These are phyloP conservation scores for Lichtheimia ramosa DNA, from an alignment of 371 early-diverging fungal species.

Conservation along the genomic window DNA sequence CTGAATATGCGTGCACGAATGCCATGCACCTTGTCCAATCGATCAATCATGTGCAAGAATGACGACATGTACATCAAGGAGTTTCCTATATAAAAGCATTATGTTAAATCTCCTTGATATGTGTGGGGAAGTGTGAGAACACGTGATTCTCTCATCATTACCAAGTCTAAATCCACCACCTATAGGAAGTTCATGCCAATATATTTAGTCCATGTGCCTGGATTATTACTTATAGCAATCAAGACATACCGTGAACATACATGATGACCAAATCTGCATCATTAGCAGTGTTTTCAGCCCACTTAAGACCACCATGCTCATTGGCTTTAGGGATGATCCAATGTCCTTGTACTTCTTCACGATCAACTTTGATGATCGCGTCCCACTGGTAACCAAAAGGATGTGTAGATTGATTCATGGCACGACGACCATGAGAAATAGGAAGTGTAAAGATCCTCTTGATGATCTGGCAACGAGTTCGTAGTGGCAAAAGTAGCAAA, in stretches of 20 bases:
- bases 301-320: conserved; percentile 5
- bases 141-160: conserved; percentile 3
- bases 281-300: conserved; percentile 14
- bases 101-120: too few relatives aligned
- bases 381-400: conserved; percentile 19
- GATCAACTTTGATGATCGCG: conserved; percentile 7
- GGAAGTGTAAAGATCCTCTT: neutral
- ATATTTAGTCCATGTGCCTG: too few relatives aligned
- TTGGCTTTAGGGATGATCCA: conserved; percentile 19
- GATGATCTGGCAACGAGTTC: conserved; percentile 5
- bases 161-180: conserved; percentile 36
- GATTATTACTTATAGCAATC: neutral
- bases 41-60: conserved; percentile 24
- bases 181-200: conserved; percentile 1
- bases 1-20: conserved; percentile 29
- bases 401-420: conserved; percentile 1
- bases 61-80: conserved; percentile 32
- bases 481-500: conserved; percentile 8
- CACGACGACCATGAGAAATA: neutral
- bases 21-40: conserved; percentile 14
- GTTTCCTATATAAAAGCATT: conserved; percentile 5
- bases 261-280: conserved; percentile 28
- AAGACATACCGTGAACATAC: conserved; percentile 32
- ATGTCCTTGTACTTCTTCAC: conserved; percentile 9
- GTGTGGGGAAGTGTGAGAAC: neutral